These are phyloP conservation scores for Delphinella strobiligena DNA, from an alignment of 2,329 filamentous ascomycete genomes.

Conservation along the genomic window DNA sequence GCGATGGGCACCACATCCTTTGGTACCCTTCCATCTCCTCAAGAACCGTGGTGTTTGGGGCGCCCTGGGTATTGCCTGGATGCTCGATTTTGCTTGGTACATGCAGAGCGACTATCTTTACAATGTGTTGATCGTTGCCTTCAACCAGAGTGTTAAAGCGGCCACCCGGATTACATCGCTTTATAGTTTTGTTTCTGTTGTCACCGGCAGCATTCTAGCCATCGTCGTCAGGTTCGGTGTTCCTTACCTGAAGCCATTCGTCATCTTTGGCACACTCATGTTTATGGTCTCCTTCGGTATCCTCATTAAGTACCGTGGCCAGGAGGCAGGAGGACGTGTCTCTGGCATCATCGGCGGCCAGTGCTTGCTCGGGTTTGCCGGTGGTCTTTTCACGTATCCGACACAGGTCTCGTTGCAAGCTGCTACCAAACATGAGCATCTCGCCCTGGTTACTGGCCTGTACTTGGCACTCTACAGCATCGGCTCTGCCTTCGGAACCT, in stretches of 20 bases:
- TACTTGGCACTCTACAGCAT: slow-evolving; percentile 48
- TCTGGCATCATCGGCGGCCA: slow-evolving; percentile 36
- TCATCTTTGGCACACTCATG: slow-evolving; percentile 20
- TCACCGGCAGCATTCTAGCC: slow-evolving; percentile 42
- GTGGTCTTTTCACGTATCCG: slow-evolving; percentile 17
- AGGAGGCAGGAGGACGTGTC: slow-evolving; percentile 20
- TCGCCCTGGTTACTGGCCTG: slow-evolving; percentile 50
- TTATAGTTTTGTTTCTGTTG: slow-evolving; percentile 47
- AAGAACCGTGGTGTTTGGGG: slow-evolving; percentile 55
- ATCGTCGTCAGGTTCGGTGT: slow-evolving; percentile 20
- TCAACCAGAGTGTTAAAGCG: slow-evolving; percentile 43
- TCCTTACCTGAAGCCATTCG: slow-evolving; percentile 22
- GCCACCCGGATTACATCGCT: slow-evolving; percentile 50
- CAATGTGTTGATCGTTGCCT: slow-evolving; percentile 49
- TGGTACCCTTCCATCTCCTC: slow-evolving; percentile 36
- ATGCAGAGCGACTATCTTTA: slow-evolving; percentile 54
- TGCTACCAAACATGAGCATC: slow-evolving; percentile 32
- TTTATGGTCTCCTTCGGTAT: slow-evolving; percentile 17
- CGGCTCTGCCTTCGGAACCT: slow-evolving; percentile 27
- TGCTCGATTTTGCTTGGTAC: slow-evolving; percentile 48
- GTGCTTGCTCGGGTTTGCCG: slow-evolving; percentile 23
- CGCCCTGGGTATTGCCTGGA: slow-evolving; percentile 45
- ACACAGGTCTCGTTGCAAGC: slow-evolving; percentile 24
- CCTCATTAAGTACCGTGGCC: slow-evolving; percentile 25
- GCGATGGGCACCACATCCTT: slow-evolving; percentile 26